Evolutionary conservation across 2,329 filamentous ascomycete species (phyloP).

Genomic region (Colletotrichum ledebouriae): DNA sequence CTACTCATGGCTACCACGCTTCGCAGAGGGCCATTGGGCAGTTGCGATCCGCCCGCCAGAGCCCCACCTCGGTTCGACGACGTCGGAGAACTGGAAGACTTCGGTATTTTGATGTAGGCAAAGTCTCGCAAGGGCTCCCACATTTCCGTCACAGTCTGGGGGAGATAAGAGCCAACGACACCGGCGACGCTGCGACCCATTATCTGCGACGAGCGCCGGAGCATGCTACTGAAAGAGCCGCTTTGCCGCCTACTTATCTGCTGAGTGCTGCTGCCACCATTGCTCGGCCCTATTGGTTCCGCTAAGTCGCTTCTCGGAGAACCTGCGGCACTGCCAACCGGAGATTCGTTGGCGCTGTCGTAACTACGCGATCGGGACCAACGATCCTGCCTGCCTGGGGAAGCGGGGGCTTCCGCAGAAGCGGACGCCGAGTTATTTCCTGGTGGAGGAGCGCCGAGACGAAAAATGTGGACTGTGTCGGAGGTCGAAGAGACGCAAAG

Average conservation of each 20-base stretch:
- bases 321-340: constrained; percentile 55
- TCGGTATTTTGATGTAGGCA: constrained; percentile 94
- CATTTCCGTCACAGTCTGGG: constrained; percentile 94
- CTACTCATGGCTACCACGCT: constrained; percentile 99
- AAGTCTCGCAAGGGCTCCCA: constrained; percentile 97
- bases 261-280: constrained; percentile 47
- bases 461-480: constrained; percentile 97
- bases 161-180: constrained; percentile 91
- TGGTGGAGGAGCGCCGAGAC: constrained; percentile 69
- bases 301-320: constrained; percentile 63
- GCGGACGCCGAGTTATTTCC: constrained; percentile 50
- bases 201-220: constrained; percentile 94
- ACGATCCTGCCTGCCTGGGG: constrained; percentile 60
- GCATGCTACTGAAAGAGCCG: constrained; percentile 88
- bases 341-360: constrained; percentile 69
- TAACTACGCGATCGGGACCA: constrained; percentile 67
- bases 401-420: constrained; percentile 54
- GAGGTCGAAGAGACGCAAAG: constrained; percentile 96
- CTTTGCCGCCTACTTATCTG: constrained; percentile 65
- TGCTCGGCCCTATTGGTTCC: constrained; percentile 52
- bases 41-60: constrained; percentile 41
- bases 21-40: constrained; percentile 68
- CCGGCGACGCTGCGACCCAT: constrained; percentile 91
- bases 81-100: constrained; percentile 57
- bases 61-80: constrained; percentile 21